A percentile compares a stretch with the other conserved stretches of the same genome.
Evolutionary conservation across 1,284 basidiomycete genomes (phyloP).

Genomic region (Heterobasidion parviporum): DNA sequence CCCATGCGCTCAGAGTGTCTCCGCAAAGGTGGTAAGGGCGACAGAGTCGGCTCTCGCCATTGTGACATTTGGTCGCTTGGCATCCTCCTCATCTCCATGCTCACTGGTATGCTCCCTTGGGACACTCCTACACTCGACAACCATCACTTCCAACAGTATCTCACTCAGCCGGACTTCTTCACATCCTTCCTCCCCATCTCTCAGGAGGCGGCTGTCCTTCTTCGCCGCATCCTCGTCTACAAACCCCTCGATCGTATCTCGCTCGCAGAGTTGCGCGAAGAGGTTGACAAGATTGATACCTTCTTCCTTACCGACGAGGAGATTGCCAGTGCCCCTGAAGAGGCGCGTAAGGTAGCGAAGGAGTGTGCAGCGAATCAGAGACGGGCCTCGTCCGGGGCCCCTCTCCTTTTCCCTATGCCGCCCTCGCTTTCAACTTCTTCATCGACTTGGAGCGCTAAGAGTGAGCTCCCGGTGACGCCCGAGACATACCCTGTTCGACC

Average conservation of each 20-base stretch:
- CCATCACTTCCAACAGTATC: conserved; percentile 45
- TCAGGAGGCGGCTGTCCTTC: conserved; percentile 12
- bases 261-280: conserved; percentile 54
- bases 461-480: neutral
- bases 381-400: neutral
- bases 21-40: neutral
- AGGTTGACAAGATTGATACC: conserved; percentile 50
- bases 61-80: conserved; percentile 88
- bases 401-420: neutral
- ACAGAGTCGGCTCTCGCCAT: conserved; percentile 38
- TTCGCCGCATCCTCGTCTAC: conserved; percentile 19
- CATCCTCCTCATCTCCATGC: conserved; percentile 55
- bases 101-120: conserved; percentile 87
- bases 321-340: neutral
- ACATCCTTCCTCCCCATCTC: conserved; percentile 30
- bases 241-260: conserved; percentile 24
- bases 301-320: conserved; percentile 63
- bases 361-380: neutral
- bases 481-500: neutral
- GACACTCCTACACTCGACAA: conserved; percentile 52
- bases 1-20: conserved; percentile 13
- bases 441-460: neutral
- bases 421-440: neutral
- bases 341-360: neutral
- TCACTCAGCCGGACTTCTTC: neutral